Evolutionary conservation across 116 monocot genomes (phyloP).

Genomic region (Zostera marina): DNA sequence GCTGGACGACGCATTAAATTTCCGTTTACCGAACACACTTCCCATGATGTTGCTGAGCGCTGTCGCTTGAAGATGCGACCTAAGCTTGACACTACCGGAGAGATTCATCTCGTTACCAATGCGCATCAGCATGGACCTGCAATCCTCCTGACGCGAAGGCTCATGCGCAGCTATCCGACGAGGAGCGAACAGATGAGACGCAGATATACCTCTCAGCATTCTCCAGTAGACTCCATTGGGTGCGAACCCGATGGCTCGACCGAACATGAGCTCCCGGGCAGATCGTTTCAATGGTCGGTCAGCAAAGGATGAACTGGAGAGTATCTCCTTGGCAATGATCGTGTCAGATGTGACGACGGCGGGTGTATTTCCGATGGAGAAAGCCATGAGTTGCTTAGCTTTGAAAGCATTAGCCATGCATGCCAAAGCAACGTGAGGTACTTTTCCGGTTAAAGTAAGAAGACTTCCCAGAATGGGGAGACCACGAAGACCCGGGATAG

Average conservation of each 20-base stretch:
- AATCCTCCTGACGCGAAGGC: not conserved
- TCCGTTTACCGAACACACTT: conserved; percentile 35
- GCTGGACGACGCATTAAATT: no score
- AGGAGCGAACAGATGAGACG: conserved; percentile 17
- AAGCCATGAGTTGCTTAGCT: conserved; percentile 33
- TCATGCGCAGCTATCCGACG: conserved; percentile 10
- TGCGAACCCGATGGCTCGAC: conserved; percentile 24
- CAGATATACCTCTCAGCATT: conserved; percentile 7
- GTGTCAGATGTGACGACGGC: conserved; percentile 21
- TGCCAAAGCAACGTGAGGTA: conserved; percentile 47
- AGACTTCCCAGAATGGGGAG: conserved; percentile 62
- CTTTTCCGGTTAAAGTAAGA: conserved; percentile 19
- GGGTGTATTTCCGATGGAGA: conserved; percentile 56
- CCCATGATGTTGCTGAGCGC: conserved; percentile 7
- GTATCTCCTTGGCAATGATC: conserved; percentile 11
- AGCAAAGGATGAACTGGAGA: conserved; percentile 24
- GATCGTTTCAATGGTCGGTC: conserved; percentile 63
- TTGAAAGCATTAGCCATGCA: conserved; percentile 4
- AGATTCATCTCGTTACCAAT: conserved; percentile 5
- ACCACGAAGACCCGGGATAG: conserved; percentile 55
- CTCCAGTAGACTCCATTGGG: conserved; percentile 15
- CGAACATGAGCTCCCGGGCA: conserved; percentile 73
- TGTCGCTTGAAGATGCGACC: conserved; percentile 41
- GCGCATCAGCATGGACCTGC: conserved; percentile 15
- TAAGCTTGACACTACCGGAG: conserved; percentile 17